These are phyloP conservation scores for Daldinia decipiens DNA, from an alignment of 495 filamentous ascomycete genomes.

Conservation along the genomic window DNA sequence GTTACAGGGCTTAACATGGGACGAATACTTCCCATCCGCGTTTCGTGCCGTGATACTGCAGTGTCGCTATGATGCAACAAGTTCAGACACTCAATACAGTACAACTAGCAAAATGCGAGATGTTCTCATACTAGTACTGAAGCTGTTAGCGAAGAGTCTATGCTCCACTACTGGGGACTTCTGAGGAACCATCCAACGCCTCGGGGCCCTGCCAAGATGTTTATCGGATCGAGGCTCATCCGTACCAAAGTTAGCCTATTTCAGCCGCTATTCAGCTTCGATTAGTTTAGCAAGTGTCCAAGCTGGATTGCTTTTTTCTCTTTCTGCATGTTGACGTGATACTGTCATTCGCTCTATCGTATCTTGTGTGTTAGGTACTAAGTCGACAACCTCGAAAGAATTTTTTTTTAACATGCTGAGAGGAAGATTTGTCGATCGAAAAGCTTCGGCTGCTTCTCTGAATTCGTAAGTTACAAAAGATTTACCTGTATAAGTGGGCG, in stretches of 20 bases:
- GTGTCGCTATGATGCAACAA: slow-evolving; percentile 33
- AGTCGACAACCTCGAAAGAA: slow-evolving; percentile 2
- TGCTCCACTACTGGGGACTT: slow-evolving; percentile 22
- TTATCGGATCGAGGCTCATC: slow-evolving; percentile 19
- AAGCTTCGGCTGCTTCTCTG: slow-evolving; percentile 24
- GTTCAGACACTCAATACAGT: slow-evolving; percentile 23
- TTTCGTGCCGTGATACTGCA: slow-evolving; percentile 36
- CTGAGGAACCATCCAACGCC: slow-evolving; percentile 27
- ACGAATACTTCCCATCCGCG: slow-evolving; percentile 21
- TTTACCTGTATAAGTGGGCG: neutral
- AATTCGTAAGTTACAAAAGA: slow-evolving; percentile 33
- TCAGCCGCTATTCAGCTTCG: slow-evolving; percentile 7
- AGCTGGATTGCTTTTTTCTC: slow-evolving; percentile 24
- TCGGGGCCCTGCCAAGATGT: slow-evolving; percentile 38
- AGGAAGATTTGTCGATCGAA: slow-evolving; percentile 29
- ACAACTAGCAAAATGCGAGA: slow-evolving; percentile 16
- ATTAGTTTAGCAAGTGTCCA: slow-evolving; percentile 8
- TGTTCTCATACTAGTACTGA: slow-evolving; percentile 10
- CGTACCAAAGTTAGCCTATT: slow-evolving; percentile 19
- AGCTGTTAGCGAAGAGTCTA: slow-evolving; percentile 19
- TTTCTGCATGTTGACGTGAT: neutral
- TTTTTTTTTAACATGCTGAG: slow-evolving; percentile 42
- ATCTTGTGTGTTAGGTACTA: neutral
- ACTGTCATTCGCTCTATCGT: neutral
- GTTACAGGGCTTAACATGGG: slow-evolving; percentile 26